These are phyloP conservation scores for Casuarina equisetifolia DNA, from an alignment of 306 rosid genomes.

Conservation along the genomic window DNA sequence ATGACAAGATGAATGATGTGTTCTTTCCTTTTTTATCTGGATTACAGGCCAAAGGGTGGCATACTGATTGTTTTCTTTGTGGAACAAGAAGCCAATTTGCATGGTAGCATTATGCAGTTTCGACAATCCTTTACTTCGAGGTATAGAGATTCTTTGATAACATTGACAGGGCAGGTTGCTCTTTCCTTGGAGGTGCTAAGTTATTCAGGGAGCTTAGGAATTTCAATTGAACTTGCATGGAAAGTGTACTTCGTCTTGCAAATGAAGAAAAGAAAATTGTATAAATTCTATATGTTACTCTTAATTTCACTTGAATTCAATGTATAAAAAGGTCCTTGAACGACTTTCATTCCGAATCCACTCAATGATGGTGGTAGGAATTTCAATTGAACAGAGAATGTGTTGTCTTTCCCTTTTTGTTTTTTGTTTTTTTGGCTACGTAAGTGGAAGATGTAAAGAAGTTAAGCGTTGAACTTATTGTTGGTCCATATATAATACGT, in stretches of 20 bases:
- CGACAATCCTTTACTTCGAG: conserved; percentile 2
- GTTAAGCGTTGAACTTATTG: neutral
- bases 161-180: neutral
- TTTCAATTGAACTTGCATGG: neutral
- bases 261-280: neutral
- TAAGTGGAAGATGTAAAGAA: neutral
- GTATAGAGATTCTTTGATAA: conserved; percentile 5
- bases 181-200: neutral
- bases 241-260: neutral
- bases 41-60: conserved; percentile 87
- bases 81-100: conserved; percentile 82
- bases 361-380: too few species aligned
- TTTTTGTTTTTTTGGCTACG: too few species aligned
- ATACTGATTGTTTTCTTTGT: conserved; percentile 89
- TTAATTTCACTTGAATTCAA: too few species aligned
- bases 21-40: conserved; percentile 58
- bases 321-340: too few species aligned
- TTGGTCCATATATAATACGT: too few species aligned
- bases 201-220: conserved; percentile 1
- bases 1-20: conserved; percentile 65
- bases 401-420: too few species aligned
- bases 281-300: neutral
- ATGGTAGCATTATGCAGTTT: conserved; percentile 26
- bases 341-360: too few species aligned
- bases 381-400: too few species aligned